Percentiles rank a stretch among this genome's conserved stretches.
Evolutionary conservation across 768 basidiomycete species (phyloP).

Genomic region (Suillus spraguei): DNA sequence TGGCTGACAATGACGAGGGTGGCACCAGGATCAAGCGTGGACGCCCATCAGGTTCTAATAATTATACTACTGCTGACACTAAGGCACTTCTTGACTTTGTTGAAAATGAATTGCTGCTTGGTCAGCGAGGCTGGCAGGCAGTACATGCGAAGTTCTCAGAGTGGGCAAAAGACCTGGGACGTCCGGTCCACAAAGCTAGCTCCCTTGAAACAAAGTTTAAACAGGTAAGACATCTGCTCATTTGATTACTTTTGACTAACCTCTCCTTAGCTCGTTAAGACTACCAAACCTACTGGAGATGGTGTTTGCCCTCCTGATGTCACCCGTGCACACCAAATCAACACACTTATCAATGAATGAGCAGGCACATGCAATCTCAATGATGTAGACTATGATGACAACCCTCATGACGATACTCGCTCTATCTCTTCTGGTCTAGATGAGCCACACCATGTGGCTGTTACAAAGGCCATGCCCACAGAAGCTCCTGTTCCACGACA

Average conservation of each 20-base stretch:
- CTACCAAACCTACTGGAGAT: slow-evolving; percentile 31
- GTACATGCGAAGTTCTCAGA: slow-evolving; percentile 3
- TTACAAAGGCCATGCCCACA: not conserved
- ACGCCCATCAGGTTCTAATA: slow-evolving; percentile 5
- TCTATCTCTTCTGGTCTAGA: not conserved
- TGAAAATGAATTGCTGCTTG: slow-evolving; percentile 4
- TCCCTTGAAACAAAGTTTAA: slow-evolving; percentile 28
- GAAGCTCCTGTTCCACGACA: slow-evolving; percentile 13
- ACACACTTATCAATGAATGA: slow-evolving; percentile 28
- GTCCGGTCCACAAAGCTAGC: not conserved
- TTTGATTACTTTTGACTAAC: not conserved
- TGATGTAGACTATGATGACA: slow-evolving; percentile 20
- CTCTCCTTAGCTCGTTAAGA: slow-evolving; percentile 20
- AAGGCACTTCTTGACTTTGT: slow-evolving; percentile 6
- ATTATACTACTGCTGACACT: slow-evolving; percentile 1
- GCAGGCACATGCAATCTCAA: slow-evolving; percentile 23
- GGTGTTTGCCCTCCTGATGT: slow-evolving; percentile 26
- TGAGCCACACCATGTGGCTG: slow-evolving; percentile 6
- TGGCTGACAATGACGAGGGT: slow-evolving; percentile 1
- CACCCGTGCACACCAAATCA: slow-evolving; percentile 27
- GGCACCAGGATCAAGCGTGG: not conserved
- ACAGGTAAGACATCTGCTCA: slow-evolving; percentile 17
- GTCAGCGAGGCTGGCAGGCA: slow-evolving; percentile 10
- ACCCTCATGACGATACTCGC: not conserved
- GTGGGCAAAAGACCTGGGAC: slow-evolving; percentile 1